Base-by-base conservation (phyloP, 257 asterid genomes). In the Primulina eburnea region DNA sequence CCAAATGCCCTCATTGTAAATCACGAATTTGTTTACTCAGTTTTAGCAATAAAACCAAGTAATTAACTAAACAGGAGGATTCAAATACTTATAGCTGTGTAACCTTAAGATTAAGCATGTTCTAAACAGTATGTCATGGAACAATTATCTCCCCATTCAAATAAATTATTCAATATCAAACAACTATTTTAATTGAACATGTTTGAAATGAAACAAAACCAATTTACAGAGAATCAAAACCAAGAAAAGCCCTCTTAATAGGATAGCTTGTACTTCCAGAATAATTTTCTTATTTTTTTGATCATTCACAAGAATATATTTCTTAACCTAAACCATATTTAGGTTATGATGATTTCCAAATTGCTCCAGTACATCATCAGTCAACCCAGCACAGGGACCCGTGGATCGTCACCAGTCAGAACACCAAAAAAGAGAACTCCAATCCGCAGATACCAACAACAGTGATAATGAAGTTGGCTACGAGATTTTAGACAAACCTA, bases 251-350 rank as follows among this genome's bases (percentile, higher is more conserved):
- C 71, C 59, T 34, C 53, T 16, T 47, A 18, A 61, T 61, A 52
- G 18, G 50, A 62, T 29, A 71, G 74, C 17, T 47, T 8, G 71
- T 21, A 34, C 62, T 18, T 67, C 73, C 70, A 60, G 73, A 71
- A 50, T 28, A 47, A 14, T 14, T 47, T 47, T 14, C 56, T 47
- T 16, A 16, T 12, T 12, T 12, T 47, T 2, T 47, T 16, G 56
- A 47, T 47, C 56, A 47, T 47, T 47, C 20, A 47, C 20, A 4
- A 28, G 30, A 28, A 5, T 16, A 47, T 47, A 47, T 47, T 14
- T 47, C 56, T 47, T 16, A 47, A 47, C 20, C 20, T 14, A 16
- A 16, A 16, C 56, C 56, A 47, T 47, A 14, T 5, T 17, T 47
- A 16, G 29, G 30, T 35, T 9, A 26, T 58, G 60, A 56, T 57